These are phyloP conservation scores for Saprolegnia diclina DNA, from an alignment of 352 stramenopile species.

Conservation along the genomic window DNA sequence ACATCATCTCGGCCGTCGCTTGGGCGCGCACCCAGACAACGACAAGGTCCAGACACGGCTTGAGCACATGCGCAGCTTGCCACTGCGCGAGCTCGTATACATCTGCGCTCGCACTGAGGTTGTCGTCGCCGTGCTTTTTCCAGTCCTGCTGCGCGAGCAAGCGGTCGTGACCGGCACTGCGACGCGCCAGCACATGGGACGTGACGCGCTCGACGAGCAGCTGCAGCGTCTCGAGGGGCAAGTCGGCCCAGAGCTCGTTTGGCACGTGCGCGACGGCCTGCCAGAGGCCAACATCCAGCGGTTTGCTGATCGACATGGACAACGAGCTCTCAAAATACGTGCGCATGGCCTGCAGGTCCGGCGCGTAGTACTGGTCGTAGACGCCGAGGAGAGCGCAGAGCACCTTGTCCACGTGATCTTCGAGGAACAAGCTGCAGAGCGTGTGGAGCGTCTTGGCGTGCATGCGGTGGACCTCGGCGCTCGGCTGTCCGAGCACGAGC, in stretches of 20 bases:
- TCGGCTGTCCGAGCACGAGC: slow-evolving; percentile 28
- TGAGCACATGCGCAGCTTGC: slow-evolving; percentile 66
- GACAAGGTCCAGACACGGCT: slow-evolving; percentile 73
- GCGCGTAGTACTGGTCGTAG: slow-evolving; percentile 67
- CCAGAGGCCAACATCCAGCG: slow-evolving; percentile 62
- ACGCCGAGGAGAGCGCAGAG: slow-evolving; percentile 72
- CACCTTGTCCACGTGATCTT: slow-evolving; percentile 78
- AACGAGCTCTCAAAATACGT: slow-evolving; percentile 9
- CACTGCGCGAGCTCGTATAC: slow-evolving; percentile 35
- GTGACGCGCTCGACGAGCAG: slow-evolving; percentile 19
- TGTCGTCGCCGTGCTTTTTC: slow-evolving; percentile 19
- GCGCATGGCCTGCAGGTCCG: slow-evolving; percentile 15
- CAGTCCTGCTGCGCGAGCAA: not conserved
- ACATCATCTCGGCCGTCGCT: slow-evolving; percentile 54
- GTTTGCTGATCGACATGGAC: slow-evolving; percentile 28
- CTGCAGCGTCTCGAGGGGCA: not conserved
- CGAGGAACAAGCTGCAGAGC: slow-evolving; percentile 57
- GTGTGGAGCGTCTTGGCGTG: slow-evolving; percentile 66
- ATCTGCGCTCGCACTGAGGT: slow-evolving; percentile 28
- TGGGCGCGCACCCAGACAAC: slow-evolving; percentile 52
- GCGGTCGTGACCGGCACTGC: not conserved
- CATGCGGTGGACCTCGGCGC: slow-evolving; percentile 48
- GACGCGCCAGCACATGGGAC: not conserved
- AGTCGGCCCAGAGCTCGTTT: not conserved
- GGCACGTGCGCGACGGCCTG: slow-evolving; percentile 54